A percentile compares a stretch with the other conserved stretches of the same genome.
Conservation (phyloP, 129 eudicot species). For the Chrysanthemum makinoi region DNA sequence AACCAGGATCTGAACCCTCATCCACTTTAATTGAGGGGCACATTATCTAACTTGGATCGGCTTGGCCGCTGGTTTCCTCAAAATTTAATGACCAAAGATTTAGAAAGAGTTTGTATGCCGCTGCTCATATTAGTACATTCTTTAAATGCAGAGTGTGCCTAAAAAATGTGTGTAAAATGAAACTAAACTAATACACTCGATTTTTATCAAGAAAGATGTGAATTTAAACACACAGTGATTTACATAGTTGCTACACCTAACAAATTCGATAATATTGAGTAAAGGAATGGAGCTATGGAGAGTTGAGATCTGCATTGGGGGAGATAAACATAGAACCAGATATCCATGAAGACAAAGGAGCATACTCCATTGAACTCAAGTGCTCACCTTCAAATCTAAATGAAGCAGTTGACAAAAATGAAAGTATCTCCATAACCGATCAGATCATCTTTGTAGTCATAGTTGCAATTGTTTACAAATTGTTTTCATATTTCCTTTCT, state of each 20-base stretch:
- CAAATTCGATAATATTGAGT: conserved; percentile 15
- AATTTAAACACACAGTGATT: background rate
- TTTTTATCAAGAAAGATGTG: background rate
- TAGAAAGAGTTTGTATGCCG: no score
- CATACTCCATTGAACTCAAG: conserved; percentile 65
- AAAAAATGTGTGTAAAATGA: no score
- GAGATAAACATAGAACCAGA: conserved; percentile 58
- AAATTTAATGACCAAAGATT: no score
- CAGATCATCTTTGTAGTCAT: conserved; percentile 55
- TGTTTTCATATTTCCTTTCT: conserved; percentile 35
- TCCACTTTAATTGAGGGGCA: no score
- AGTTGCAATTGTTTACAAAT: conserved; percentile 41
- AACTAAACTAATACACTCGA: no score
- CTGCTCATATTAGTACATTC: no score
- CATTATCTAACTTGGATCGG: no score
- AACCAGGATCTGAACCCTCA: no score
- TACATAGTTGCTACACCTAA: conserved; percentile 1
- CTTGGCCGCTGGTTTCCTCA: no score
- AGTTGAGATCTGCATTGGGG: conserved; percentile 60
- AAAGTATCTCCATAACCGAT: conserved; percentile 47
- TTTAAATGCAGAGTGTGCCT: no score
- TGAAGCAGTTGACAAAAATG: conserved; percentile 35
- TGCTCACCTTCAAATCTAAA: conserved; percentile 51
- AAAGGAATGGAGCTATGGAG: conserved; percentile 74
- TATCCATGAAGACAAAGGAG: conserved; percentile 43